phyloP scores from a whole-genome alignment of 1,284 basidiomycete genomes.

The Hypsizygus ulmarius region DNA sequence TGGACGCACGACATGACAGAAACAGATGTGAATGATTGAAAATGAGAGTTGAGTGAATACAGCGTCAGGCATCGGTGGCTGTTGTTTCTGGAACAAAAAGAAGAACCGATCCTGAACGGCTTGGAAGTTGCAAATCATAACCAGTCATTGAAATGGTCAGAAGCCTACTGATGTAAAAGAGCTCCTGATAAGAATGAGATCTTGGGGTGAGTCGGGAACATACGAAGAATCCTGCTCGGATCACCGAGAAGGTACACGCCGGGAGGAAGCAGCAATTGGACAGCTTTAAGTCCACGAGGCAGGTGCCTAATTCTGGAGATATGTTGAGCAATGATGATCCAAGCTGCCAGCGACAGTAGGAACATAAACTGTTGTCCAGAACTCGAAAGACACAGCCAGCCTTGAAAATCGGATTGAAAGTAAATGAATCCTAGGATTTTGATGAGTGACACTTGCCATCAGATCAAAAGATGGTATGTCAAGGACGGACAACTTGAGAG shows the following conservation, averaged over 20 bases:
- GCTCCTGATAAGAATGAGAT: no score
- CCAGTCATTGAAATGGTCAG: no score
- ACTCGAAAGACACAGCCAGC: no score
- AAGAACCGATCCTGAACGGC: neutral
- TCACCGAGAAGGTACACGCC: slow-evolving; percentile 12
- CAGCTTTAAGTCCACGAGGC: slow-evolving; percentile 12
- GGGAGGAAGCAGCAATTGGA: slow-evolving; percentile 2
- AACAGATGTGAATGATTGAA: slow-evolving; percentile 16
- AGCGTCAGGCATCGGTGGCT: neutral
- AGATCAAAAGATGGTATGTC: slow-evolving; percentile 14
- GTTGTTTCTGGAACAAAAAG: neutral
- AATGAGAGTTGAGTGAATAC: slow-evolving; percentile 3
- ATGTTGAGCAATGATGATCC: neutral
- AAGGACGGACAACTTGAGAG: neutral
- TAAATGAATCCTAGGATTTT: slow-evolving; percentile 8
- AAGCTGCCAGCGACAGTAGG: neutral
- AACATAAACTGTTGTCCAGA: neutral
- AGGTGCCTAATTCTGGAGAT: neutral
- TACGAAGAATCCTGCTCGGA: slow-evolving; percentile 4
- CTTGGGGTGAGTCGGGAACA: neutral
- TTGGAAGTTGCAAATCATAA: no score
- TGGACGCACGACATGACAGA: slow-evolving; percentile 11
- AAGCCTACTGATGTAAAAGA: no score
- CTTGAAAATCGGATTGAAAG: neutral
- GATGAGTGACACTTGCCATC: slow-evolving; percentile 6